phyloP scores from a whole-genome alignment of 1,284 basidiomycete genomes.

The Abortiporus biennis region DNA sequence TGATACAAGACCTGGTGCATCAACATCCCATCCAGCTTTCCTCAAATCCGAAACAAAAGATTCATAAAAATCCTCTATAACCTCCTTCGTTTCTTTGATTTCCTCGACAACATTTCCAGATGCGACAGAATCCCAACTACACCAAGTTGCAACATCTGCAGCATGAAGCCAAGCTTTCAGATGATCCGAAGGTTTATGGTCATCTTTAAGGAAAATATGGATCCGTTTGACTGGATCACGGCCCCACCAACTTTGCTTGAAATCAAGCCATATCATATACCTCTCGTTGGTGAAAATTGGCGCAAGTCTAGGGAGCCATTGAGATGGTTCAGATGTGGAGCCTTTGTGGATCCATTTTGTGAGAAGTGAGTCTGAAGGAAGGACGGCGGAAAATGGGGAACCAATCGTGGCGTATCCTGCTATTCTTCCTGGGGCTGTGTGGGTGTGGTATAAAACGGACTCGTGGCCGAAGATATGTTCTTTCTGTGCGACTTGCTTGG shows the following conservation, averaged over 20 bases:
- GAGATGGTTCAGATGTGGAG: neutral
- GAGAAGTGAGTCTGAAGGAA: neutral
- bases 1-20: slow-evolving; percentile 28
- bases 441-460: slow-evolving; percentile 4
- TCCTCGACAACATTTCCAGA: slow-evolving; percentile 13
- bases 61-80: slow-evolving; percentile 22
- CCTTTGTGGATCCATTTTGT: neutral
- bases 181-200: slow-evolving; percentile 38
- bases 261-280: slow-evolving; percentile 45
- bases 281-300: slow-evolving; percentile 33
- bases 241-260: slow-evolving; percentile 13
- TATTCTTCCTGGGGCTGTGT: neutral
- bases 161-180: slow-evolving; percentile 55
- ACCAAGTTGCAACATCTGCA: slow-evolving; percentile 18
- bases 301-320: slow-evolving; percentile 10
- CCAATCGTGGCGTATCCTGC: slow-evolving; percentile 10
- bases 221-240: slow-evolving; percentile 17
- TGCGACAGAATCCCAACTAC: slow-evolving; percentile 8
- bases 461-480: slow-evolving; percentile 11
- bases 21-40: slow-evolving; percentile 31
- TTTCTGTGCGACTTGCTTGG: slow-evolving; percentile 6
- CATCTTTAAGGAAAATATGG: slow-evolving; percentile 44
- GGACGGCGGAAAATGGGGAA: slow-evolving; percentile 9
- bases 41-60: slow-evolving; percentile 26
- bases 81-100: slow-evolving; percentile 19